Evolutionary conservation across 2,329 filamentous ascomycete genomes (phyloP), one percentile per base, ranked within the genome.

Genomic region (Trichoderma guizhouense): DNA sequence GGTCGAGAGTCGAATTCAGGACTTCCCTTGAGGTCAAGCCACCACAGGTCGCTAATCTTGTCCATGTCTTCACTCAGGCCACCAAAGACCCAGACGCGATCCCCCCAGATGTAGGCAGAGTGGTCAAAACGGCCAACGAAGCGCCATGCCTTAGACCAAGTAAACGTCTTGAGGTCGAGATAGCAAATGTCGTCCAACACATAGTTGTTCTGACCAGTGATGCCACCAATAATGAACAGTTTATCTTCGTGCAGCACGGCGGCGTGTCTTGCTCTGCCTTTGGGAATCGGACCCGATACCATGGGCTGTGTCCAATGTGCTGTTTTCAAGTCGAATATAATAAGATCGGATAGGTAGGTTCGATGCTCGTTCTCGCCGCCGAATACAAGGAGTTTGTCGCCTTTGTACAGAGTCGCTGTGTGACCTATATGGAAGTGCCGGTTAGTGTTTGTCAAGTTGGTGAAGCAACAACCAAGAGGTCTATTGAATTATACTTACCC

Each of bases 351-450:
- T 14, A 99, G 90, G 80, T 98, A 97, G 71, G 95, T 95, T 75
- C 95, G 90, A 79, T 98, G 96, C 81, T 99, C 96, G 82, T 99
- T 99, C 84, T 99, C 96, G 75, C 96, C 96, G 71, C 96, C 96
- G 79, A 98, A 99, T 2, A 99, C 94, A 2, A 99, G 87, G n/a
- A 99, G 86, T 82, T 98, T 98, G 81, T 95, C 92, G 73, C 93
- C 94, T 82, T 97, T 90, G 84, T 97, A 98, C 1, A 99, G 86
- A 39, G 93, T 97, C 32, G 96, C 95, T 58, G 96, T 98, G 79
- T 99, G 96, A 36, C 95, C 94, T 97, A 77, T 97, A 77, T n/a
- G 24, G 34, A 26, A 36, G 18, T 34, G 26, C 6, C 21, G 30
- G 57, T 74, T 66, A 72, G 69, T 62, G 32, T 26, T 15, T 39